A percentile compares a stretch with the other conserved stretches of the same genome.
These are phyloP conservation scores for Lanzia echinophila DNA, from an alignment of 2,329 filamentous ascomycete genomes.

Conservation along the genomic window DNA sequence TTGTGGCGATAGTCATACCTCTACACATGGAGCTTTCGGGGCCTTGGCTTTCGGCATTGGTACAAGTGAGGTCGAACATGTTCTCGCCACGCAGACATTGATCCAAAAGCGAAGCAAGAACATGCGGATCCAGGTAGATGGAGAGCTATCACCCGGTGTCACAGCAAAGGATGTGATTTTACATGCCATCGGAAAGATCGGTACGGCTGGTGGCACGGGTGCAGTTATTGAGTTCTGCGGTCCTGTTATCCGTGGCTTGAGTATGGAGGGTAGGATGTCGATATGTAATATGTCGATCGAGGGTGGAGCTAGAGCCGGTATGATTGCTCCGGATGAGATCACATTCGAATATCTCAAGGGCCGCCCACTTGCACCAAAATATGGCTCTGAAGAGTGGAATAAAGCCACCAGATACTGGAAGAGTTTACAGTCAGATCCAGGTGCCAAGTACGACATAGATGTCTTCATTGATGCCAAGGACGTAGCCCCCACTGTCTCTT, in stretches of 20 bases:
- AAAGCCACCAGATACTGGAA: constrained; percentile 85
- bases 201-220: constrained; percentile 90
- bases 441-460: constrained; percentile 82
- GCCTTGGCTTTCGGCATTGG: constrained; percentile 94
- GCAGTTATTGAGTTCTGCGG: constrained; percentile 97
- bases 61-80: constrained; percentile 97
- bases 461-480: constrained; percentile 89
- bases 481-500: constrained; percentile 87
- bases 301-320: constrained; percentile 87
- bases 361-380: constrained; percentile 76
- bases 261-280: constrained; percentile 97
- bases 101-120: constrained; percentile 96
- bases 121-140: constrained; percentile 95
- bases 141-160: constrained; percentile 81
- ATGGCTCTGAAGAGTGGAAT: constrained; percentile 79
- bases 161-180: constrained; percentile 95
- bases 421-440: constrained; percentile 76
- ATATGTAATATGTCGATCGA: constrained; percentile 99
- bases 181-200: constrained; percentile 86
- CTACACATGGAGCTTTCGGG: constrained; percentile 94
- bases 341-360: constrained; percentile 96
- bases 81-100: constrained; percentile 90
- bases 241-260: constrained; percentile 80
- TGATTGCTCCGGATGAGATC: constrained; percentile 90
- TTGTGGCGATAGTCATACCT: constrained; percentile 96